Conservation (phyloP, 2,329 filamentous ascomycete species). For the Xylariales sp. region DNA sequence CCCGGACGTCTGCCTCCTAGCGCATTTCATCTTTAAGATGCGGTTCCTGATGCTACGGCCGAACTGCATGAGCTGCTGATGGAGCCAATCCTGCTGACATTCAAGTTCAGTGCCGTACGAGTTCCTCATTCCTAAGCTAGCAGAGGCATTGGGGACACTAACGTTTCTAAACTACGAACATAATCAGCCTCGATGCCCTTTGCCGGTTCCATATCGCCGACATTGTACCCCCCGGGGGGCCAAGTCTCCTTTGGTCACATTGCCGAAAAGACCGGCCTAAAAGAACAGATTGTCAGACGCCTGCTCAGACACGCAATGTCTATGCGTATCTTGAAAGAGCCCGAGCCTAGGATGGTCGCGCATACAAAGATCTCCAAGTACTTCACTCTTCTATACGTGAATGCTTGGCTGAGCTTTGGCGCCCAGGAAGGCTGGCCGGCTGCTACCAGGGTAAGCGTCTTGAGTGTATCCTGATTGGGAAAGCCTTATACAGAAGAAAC, state of each 20-base stretch:
- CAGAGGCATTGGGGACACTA: constrained; percentile 5
- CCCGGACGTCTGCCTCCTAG: constrained; percentile 34
- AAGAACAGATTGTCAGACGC: constrained; percentile 41
- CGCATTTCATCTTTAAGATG: constrained; percentile 33
- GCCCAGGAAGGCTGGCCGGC: constrained; percentile 41
- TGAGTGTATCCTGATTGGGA: no score
- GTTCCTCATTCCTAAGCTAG: background rate
- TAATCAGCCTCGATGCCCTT: constrained; percentile 44
- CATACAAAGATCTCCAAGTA: constrained; percentile 46
- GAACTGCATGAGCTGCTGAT: constrained; percentile 52
- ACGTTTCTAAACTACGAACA: constrained; percentile 33
- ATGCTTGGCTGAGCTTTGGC: constrained; percentile 36
- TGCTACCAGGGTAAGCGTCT: constrained; percentile 34
- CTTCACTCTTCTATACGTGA: constrained; percentile 33
- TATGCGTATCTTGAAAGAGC: constrained; percentile 48
- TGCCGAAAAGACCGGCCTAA: constrained; percentile 39
- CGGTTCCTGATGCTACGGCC: constrained; percentile 40
- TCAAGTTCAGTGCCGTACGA: constrained; percentile 38
- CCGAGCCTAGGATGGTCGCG: constrained; percentile 46
- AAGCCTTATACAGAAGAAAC: no score
- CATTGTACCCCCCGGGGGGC: constrained; percentile 44
- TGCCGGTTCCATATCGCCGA: constrained; percentile 44
- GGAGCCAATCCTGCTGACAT: constrained; percentile 60
- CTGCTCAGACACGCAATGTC: constrained; percentile 48
- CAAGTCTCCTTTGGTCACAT: constrained; percentile 37